phyloP scores from a whole-genome alignment of 73 alveolate species.

The Breviolum minutum region DNA sequence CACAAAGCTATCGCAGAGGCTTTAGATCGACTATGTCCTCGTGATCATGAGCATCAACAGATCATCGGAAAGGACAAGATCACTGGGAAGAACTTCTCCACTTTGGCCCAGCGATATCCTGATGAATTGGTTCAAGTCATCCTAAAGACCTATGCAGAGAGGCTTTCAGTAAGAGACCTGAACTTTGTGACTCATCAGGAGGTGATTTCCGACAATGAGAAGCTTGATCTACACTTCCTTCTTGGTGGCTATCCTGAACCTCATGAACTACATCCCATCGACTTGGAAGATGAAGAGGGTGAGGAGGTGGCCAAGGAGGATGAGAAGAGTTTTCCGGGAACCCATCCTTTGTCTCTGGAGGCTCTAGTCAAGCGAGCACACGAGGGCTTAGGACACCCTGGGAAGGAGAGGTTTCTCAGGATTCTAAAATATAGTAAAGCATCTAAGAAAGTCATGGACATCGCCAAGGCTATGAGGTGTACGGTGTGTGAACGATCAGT shows the following conservation, averaged over 20 bases:
- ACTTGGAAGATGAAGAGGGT: neutral
- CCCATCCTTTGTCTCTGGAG: neutral
- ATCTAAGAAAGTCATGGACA: neutral
- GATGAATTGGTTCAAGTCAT: too few species aligned
- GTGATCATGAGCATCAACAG: neutral
- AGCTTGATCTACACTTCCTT: neutral
- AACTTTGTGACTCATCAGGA: neutral
- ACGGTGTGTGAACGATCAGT: neutral
- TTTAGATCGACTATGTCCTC: neutral
- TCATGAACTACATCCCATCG: neutral
- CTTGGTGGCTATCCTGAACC: too few species aligned
- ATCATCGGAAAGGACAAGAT: neutral
- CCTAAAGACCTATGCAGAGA: too few species aligned
- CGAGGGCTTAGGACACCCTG: constrained; percentile 19
- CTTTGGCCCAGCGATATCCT: too few species aligned
- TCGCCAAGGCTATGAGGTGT: too few species aligned
- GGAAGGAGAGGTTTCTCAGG: neutral
- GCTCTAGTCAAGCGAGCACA: neutral
- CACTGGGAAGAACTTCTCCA: too few species aligned
- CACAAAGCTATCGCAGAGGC: neutral
- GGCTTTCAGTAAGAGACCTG: too few species aligned
- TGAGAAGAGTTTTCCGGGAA: neutral
- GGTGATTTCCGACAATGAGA: neutral
- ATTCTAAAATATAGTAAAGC: neutral
- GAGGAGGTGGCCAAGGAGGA: neutral